Evolutionary conservation across 176 grass and related monocot species (phyloP).

Genomic region (Bonia amplexicaulis): DNA sequence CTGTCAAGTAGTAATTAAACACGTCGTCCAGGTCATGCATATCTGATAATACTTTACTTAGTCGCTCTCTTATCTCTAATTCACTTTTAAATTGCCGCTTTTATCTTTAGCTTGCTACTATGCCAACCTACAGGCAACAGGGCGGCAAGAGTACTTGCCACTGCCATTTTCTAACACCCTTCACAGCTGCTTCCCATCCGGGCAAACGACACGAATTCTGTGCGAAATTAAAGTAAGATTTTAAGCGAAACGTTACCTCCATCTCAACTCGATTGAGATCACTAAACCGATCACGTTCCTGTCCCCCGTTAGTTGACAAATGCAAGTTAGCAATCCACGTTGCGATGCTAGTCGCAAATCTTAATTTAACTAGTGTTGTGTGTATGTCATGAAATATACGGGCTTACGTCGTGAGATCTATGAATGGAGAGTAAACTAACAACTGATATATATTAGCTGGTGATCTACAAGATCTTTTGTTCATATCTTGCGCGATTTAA

Average conservation of each 20-base stretch:
- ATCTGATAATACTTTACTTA: background rate
- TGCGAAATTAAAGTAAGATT: background rate
- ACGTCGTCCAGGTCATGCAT: background rate
- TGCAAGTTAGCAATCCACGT: background rate
- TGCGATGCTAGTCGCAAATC: background rate
- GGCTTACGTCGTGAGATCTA: constrained; percentile 10
- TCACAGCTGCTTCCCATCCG: background rate
- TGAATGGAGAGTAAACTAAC: background rate
- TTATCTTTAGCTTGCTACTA: background rate
- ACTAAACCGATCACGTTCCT: background rate
- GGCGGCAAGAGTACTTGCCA: background rate
- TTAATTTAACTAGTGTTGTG: background rate
- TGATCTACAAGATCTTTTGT: background rate
- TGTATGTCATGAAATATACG: background rate
- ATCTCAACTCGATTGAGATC: background rate
- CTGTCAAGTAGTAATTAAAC: background rate
- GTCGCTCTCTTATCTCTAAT: background rate
- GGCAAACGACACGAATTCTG: background rate
- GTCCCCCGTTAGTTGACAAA: constrained; percentile 26
- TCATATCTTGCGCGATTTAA: background rate
- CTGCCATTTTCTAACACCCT: background rate
- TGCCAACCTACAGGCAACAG: constrained; percentile 4
- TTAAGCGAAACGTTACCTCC: background rate
- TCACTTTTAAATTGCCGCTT: background rate
- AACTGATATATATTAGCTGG: background rate